phyloP scores from a whole-genome alignment of 2,329 filamentous ascomycete species.

The Blastomyces emzantsi region DNA sequence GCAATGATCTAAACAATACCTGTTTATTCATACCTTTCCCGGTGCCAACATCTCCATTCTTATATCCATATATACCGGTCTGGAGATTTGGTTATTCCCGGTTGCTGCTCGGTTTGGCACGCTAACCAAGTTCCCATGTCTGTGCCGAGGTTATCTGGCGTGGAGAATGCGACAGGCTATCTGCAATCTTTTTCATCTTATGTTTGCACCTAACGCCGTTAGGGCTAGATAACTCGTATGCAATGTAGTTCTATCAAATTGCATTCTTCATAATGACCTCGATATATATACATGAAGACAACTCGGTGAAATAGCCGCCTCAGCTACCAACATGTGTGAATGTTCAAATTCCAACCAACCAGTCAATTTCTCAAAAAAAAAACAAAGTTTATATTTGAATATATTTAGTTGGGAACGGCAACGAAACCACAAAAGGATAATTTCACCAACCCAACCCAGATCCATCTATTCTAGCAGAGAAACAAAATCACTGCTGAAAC shows the following conservation, averaged over 20 bases:
- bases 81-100: neutral
- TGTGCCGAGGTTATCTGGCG: neutral
- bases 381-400: neutral
- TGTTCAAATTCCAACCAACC: neutral
- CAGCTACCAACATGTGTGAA: neutral
- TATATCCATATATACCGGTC: neutral
- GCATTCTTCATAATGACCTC: too few relatives aligned
- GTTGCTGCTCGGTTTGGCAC: neutral
- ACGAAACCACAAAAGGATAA: neutral
- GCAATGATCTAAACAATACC: neutral
- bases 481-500: neutral
- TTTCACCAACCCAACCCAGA: neutral
- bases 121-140: neutral
- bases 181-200: too few relatives aligned
- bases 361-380: neutral
- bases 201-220: too few relatives aligned
- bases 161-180: too few relatives aligned
- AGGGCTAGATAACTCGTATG: too few relatives aligned
- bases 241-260: too few relatives aligned
- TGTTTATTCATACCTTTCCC: neutral
- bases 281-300: too few relatives aligned
- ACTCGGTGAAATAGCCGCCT: neutral
- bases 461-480: neutral
- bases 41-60: conserved; percentile 1
- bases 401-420: neutral